Conservation (phyloP, 164 flowering plant genomes). For the Magnolia kwangsiensis region DNA sequence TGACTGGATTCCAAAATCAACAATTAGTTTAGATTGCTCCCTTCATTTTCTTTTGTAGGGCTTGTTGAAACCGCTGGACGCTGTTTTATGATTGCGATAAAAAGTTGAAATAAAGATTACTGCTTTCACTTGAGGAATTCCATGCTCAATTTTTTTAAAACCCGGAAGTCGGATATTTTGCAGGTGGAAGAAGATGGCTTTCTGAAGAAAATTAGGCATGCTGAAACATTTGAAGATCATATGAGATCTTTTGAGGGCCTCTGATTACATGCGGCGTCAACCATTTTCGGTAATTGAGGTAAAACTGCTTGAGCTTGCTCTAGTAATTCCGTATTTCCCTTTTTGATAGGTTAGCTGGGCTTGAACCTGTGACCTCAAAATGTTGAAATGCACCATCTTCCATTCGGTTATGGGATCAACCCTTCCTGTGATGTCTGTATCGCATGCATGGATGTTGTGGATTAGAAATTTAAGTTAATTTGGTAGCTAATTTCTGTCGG, state of each 20-base stretch:
- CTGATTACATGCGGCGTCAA: constrained; percentile 12
- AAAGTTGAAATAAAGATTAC: too few relatives aligned
- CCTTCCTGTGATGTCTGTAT: neutral
- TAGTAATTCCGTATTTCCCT: too few relatives aligned
- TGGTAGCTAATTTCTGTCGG: neutral
- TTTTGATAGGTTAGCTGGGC: too few relatives aligned
- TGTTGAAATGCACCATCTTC: neutral
- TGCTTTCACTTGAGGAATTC: too few relatives aligned
- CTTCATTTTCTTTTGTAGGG: too few relatives aligned
- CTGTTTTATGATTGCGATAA: neutral
- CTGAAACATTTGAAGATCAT: constrained; percentile 91
- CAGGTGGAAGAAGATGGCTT: constrained; percentile 94
- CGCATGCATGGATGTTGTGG: neutral
- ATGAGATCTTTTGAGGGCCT: constrained; percentile 75
- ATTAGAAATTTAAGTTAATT: neutral
- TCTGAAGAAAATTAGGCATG: constrained; percentile 77
- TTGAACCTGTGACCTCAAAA: neutral
- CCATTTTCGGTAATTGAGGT: neutral
- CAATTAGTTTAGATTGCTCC: too few relatives aligned
- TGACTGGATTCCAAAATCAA: too few relatives aligned
- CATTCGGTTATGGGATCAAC: neutral
- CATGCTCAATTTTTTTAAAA: neutral
- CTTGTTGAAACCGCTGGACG: neutral
- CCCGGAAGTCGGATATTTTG: neutral
- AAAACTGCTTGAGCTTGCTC: too few relatives aligned